Evolutionary conservation across 306 rosid genomes (phyloP).

Genomic region (Benincasa hispida): DNA sequence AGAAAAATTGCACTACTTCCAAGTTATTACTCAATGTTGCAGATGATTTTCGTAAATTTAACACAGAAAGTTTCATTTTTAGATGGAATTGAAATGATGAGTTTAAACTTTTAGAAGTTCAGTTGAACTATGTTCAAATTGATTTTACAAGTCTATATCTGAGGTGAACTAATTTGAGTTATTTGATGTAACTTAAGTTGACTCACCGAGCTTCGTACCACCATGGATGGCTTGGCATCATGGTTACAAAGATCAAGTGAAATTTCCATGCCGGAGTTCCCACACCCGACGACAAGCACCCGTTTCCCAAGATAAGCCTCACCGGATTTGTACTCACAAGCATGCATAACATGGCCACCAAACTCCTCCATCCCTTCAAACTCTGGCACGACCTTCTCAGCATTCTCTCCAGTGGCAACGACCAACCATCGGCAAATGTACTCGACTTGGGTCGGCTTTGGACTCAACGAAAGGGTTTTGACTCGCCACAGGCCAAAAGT

Average conservation of each 20-base stretch:
- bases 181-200: not conserved
- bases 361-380: slow-evolving; percentile 64
- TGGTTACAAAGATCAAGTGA: slow-evolving; percentile 84
- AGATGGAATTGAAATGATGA: not conserved
- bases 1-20: not conserved
- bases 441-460: slow-evolving; percentile 34
- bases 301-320: slow-evolving; percentile 28
- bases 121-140: not conserved
- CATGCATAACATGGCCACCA: slow-evolving; percentile 59
- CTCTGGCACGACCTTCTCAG: slow-evolving; percentile 67
- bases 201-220: slow-evolving; percentile 89
- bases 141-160: not conserved
- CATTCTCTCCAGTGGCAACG: slow-evolving; percentile 90
- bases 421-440: slow-evolving; percentile 87
- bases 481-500: slow-evolving; percentile 81
- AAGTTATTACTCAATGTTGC: not conserved
- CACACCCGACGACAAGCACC: slow-evolving; percentile 85
- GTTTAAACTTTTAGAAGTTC: not conserved
- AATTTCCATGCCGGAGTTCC: slow-evolving; percentile 93
- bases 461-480: slow-evolving; percentile 21
- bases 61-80: not conserved
- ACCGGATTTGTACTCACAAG: slow-evolving; percentile 81
- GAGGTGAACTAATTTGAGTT: not conserved
- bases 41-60: not conserved
- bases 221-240: slow-evolving; percentile 68